A percentile compares a stretch with the other conserved stretches of the same genome.
Evolutionary conservation across 2,329 filamentous ascomycete genomes (phyloP).

Genomic region (Aspergillaceae sp.): DNA sequence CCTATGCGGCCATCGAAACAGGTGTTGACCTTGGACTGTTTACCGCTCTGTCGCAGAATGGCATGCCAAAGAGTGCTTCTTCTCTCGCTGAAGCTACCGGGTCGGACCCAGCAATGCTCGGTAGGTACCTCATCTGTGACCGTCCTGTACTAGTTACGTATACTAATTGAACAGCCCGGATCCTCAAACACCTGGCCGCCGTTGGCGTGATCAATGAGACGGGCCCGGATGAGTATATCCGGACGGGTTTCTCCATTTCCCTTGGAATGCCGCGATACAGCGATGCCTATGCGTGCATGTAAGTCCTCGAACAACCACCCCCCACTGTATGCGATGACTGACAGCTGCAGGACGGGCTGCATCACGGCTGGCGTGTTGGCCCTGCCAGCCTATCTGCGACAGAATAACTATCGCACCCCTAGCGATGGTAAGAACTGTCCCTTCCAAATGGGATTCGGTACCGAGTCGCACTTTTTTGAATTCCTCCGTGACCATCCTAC

Average conservation of each 20-base stretch:
- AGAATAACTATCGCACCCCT: constrained; percentile 16
- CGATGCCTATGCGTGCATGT: constrained; percentile 22
- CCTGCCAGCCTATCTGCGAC: constrained; percentile 15
- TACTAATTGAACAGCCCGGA: constrained; percentile 12
- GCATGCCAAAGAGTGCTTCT: constrained; percentile 13
- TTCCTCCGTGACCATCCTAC: constrained; percentile 12
- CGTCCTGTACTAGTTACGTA: neutral
- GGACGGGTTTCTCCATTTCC: constrained; percentile 24
- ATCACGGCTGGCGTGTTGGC: constrained; percentile 11
- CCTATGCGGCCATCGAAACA: constrained; percentile 16
- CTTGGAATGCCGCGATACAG: constrained; percentile 15
- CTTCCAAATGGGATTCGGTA: constrained; percentile 17
- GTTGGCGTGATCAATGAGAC: constrained; percentile 28
- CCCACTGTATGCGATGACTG: neutral
- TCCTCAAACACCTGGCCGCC: constrained; percentile 28
- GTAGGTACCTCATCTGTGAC: constrained; percentile 5
- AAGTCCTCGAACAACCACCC: neutral
- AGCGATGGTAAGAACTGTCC: constrained; percentile 12
- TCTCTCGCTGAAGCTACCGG: constrained; percentile 14
- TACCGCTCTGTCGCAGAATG: constrained; percentile 11
- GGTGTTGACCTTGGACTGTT: constrained; percentile 18
- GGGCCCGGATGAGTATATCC: constrained; percentile 23
- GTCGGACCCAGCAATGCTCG: constrained; percentile 10
- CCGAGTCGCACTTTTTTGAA: constrained; percentile 18
- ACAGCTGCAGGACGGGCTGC: constrained; percentile 8